Evolutionary conservation across 345 rosid genomes (phyloP), one percentile per base, ranked within the genome.

Genomic region (Lenwebbia sp.): DNA sequence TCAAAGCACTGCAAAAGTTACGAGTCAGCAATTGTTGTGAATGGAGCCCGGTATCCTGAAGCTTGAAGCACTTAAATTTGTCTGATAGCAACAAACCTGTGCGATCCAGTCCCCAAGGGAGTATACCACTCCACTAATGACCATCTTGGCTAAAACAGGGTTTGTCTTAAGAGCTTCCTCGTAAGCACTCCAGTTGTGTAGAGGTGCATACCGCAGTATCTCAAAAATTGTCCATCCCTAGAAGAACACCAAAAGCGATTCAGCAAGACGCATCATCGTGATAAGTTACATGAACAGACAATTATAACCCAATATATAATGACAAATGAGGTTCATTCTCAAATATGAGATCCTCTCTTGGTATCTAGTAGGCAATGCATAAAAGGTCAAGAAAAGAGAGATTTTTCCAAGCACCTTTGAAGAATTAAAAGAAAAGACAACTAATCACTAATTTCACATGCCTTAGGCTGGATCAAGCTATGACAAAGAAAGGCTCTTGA

Each of bases 51-150:
- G 21, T 49, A 4, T 44, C 13, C 15, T 3, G 60, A 87, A 40
- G 7, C 33, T 41, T 54, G n/a, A 9, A 78, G 25, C 53, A 41
- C 52, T 40, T 5, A 54, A 78, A 41, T 70, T 70, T 21, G 81
- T 54, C 33, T 53, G 47, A 30, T 13, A 83, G 50, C n/a, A 88
- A 54, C 91, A 54, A 75, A 94, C 98, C 98, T 95, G 99, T 30
- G 99, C 99, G 83, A 97, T 95, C 99, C 99, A 97, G 88, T 97
- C 99, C 74, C 99, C 99, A 23, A 96, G 26, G 28, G 98, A 96
- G 84, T 96, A 97, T 5, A 97, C 98, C 87, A 94, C 95, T 86
- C 99, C 99, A 87, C 99, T 96, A 37, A 97, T 97, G 30, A 92
- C 89, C 99, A 97, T 97, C 92, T 97, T 97, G 0, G 99, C 99